Percentiles rank a stretch among this genome's conserved stretches.
phyloP scores from a whole-genome alignment of 1,139 yeast species.

The Suhomyces anneliseae region DNA sequence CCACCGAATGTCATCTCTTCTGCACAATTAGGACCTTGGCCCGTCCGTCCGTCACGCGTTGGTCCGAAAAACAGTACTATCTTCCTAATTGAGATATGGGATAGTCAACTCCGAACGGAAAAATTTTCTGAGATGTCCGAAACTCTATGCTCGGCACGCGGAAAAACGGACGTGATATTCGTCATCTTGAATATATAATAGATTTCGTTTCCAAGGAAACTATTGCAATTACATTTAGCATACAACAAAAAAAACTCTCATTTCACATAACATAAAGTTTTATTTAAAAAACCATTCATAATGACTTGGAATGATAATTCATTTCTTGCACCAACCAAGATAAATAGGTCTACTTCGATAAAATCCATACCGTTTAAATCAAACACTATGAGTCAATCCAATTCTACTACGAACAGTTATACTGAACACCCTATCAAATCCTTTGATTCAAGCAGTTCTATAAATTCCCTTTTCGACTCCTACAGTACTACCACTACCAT shows the following conservation, averaged over 20 bases:
- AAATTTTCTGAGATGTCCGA: slow-evolving; percentile 9
- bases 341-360: not conserved
- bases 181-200: not conserved
- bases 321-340: not conserved
- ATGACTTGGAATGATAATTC: not conserved
- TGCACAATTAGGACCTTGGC: not conserved
- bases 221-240: too few species aligned
- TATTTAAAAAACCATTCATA: not conserved
- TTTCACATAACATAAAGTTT: not conserved
- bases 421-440: slow-evolving; percentile 3
- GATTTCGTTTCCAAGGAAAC: not conserved
- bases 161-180: not conserved
- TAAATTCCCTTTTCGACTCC: slow-evolving; percentile 30
- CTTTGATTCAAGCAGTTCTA: slow-evolving; percentile 25
- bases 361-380: not conserved
- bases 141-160: not conserved
- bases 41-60: not conserved
- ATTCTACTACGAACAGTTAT: not conserved
- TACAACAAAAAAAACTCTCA: not conserved
- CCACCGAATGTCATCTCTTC: too few species aligned
- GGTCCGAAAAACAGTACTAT: slow-evolving; percentile 4
- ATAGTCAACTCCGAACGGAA: slow-evolving; percentile 12
- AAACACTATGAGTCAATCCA: not conserved
- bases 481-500: slow-evolving; percentile 17
- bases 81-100: slow-evolving; percentile 3